A percentile compares a stretch with the other conserved stretches of the same genome.
These are phyloP conservation scores for Arabidopsis arenosa DNA, from an alignment of 345 rosid genomes.

Conservation along the genomic window DNA sequence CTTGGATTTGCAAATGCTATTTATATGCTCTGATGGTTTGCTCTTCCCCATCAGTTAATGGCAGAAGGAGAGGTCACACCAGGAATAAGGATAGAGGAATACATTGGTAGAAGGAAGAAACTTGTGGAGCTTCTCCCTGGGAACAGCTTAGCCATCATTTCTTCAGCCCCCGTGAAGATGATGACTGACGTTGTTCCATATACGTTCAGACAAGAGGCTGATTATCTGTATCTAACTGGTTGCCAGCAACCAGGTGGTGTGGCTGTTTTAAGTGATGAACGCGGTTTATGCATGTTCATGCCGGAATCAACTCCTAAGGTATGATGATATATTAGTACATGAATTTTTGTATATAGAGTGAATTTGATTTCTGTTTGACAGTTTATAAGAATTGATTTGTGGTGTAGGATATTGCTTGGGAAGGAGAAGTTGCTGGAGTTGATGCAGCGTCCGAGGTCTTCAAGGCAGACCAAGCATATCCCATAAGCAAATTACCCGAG, in stretches of 20 bases:
- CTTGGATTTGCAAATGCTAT: conserved; percentile 1
- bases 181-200: conserved; percentile 97
- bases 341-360: neutral
- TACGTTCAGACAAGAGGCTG: conserved; percentile 86
- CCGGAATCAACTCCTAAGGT: conserved; percentile 82
- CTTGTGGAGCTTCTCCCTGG: conserved; percentile 81
- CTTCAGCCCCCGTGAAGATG: conserved; percentile 93
- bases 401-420: conserved; percentile 84
- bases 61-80: conserved; percentile 92
- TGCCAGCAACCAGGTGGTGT: conserved; percentile 97
- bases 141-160: conserved; percentile 74
- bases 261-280: conserved; percentile 74
- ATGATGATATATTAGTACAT: conserved; percentile 38
- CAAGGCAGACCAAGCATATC: conserved; percentile 88
- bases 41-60: conserved; percentile 59
- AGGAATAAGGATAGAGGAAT: conserved; percentile 74
- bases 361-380: neutral
- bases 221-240: conserved; percentile 84
- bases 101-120: conserved; percentile 71
- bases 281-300: conserved; percentile 98
- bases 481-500: conserved; percentile 66
- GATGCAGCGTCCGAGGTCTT: conserved; percentile 81
- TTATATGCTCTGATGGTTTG: conserved; percentile 31
- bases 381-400: conserved; percentile 19
- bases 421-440: conserved; percentile 89